Base-by-base conservation (phyloP, 2,329 filamentous ascomycete genomes). In the Dryadomyces quercivorus region DNA sequence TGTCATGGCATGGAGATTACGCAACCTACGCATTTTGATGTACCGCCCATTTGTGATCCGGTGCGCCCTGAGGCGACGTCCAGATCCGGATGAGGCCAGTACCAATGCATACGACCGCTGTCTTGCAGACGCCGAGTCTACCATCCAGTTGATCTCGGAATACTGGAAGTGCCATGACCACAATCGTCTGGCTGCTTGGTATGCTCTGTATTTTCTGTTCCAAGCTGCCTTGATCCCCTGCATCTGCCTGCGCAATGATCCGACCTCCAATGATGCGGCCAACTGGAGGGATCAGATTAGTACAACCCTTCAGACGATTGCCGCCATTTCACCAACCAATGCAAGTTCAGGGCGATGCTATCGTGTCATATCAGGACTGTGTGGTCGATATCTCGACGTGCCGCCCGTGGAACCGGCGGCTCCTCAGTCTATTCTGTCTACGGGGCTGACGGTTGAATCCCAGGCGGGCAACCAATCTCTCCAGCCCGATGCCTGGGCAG, bases 181-280 rank as follows among this genome's bases (percentile, higher is more conserved):
- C 31, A 71, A 66, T 3, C 64, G 69, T 5, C 63, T 75, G 54
- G 65, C 64, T 8, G 69, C 71, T 8, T 74, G 72, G 72, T 75
- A 75, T 56, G 66, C 60, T 8, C 47, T 69, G 64, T 75, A 74
- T 58, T 75, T 75, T 55, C 64, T 75, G 5, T 76, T 76, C 53
- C 74, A 76, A 55, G 72, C 73, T 0, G 70, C 69, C 2, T 62
- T 76, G 16, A 75, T 76, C 10, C 74, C 73, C 1, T 71, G 68
- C 48, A 70, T 75, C 12, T 75, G 72, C 55, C 65, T 75, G 2
- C 70, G 72, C 6, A 74, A 72, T 53, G 63, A 70, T 5, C 70
- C 72, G 0, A 58, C 61, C 7, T 67, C 70, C 1, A 54, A 63
- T 2, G 59, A 66, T 10, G 69, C 70, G 8, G 44, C 61, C 1